A percentile compares a stretch with the other conserved stretches of the same genome.
Conservation (phyloP, 1,284 basidiomycete species). For the Pascua guehoae region DNA sequence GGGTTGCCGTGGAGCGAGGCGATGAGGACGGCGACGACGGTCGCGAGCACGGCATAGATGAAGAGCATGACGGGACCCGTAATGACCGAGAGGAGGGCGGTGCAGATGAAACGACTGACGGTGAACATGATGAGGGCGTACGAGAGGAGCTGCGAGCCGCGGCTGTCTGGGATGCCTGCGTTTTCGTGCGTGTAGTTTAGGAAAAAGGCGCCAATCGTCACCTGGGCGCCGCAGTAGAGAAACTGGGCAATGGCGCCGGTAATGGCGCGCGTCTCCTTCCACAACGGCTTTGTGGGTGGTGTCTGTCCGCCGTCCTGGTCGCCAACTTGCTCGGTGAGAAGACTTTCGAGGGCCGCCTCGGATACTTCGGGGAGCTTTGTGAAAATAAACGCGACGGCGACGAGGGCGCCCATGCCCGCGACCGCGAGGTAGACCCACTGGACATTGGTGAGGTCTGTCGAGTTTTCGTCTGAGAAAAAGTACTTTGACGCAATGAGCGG, state of each 20-base stretch:
- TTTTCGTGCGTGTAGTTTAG: constrained; percentile 66
- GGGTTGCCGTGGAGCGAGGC: constrained; percentile 56
- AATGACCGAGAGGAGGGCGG: constrained; percentile 59
- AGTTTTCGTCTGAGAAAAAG: constrained; percentile 67
- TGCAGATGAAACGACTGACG: constrained; percentile 62
- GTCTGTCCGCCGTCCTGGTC: neutral
- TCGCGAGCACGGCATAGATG: constrained; percentile 57
- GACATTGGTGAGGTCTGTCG: constrained; percentile 62
- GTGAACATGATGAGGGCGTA: constrained; percentile 72
- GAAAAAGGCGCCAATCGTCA: constrained; percentile 67
- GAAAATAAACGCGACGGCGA: constrained; percentile 69
- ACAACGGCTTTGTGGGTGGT: constrained; percentile 52
- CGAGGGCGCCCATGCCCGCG: constrained; percentile 54
- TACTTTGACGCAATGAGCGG: constrained; percentile 72
- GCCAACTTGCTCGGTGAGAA: constrained; percentile 14
- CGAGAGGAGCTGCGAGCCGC: constrained; percentile 64
- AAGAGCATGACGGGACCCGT: constrained; percentile 63
- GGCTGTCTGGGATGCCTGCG: constrained; percentile 57
- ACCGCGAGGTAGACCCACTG: constrained; percentile 82
- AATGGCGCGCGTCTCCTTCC: constrained; percentile 65
- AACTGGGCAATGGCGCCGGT: constrained; percentile 53
- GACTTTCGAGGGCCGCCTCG: constrained; percentile 49
- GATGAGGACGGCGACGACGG: constrained; percentile 58
- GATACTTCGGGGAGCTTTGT: constrained; percentile 71
- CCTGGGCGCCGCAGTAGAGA: constrained; percentile 66